These are phyloP conservation scores for Stagonosporopsis chrysanthemi DNA, from an alignment of 2,329 filamentous ascomycete genomes.

Conservation along the genomic window DNA sequence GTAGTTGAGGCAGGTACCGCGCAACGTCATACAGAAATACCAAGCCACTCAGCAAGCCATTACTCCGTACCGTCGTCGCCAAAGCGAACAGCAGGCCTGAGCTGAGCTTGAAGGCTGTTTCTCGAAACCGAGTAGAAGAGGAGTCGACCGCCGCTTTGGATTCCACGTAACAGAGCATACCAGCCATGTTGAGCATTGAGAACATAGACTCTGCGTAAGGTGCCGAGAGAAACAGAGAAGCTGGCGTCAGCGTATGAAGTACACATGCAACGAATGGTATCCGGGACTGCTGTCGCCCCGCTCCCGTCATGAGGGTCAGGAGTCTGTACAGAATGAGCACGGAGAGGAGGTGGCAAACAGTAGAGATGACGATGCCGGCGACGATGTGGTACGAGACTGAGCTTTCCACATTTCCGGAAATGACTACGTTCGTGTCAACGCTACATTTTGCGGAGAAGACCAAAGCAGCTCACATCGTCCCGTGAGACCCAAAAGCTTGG, in stretches of 20 bases:
- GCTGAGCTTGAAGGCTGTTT: conserved; percentile 59
- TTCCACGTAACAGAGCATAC: conserved; percentile 72
- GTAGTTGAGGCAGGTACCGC: conserved; percentile 49
- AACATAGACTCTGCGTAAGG: conserved; percentile 85
- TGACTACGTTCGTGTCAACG: conserved; percentile 49
- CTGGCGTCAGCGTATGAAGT: conserved; percentile 85
- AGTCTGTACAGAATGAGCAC: conserved; percentile 75
- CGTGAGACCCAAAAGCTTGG: conserved; percentile 53
- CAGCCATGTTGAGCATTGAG: conserved; percentile 77
- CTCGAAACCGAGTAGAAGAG: conserved; percentile 35
- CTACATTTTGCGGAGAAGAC: conserved; percentile 8
- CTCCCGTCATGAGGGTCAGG: conserved; percentile 59
- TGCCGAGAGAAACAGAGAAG: conserved; percentile 86
- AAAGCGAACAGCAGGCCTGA: conserved; percentile 75
- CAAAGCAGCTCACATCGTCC: conserved; percentile 49
- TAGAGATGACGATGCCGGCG: conserved; percentile 72
- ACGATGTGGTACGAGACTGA: conserved; percentile 49
- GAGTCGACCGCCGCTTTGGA: conserved; percentile 28
- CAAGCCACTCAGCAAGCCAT: conserved; percentile 83
- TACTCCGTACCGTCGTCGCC: conserved; percentile 79
- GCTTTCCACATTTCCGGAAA: conserved; percentile 21
- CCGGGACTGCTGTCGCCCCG: conserved; percentile 38
- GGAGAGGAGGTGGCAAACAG: conserved; percentile 78
- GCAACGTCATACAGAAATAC: conserved; percentile 66
- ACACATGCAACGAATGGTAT: conserved; percentile 73